Base-by-base conservation (phyloP, 1,139 yeast genomes). In the Kodamaea ohmeri region DNA sequence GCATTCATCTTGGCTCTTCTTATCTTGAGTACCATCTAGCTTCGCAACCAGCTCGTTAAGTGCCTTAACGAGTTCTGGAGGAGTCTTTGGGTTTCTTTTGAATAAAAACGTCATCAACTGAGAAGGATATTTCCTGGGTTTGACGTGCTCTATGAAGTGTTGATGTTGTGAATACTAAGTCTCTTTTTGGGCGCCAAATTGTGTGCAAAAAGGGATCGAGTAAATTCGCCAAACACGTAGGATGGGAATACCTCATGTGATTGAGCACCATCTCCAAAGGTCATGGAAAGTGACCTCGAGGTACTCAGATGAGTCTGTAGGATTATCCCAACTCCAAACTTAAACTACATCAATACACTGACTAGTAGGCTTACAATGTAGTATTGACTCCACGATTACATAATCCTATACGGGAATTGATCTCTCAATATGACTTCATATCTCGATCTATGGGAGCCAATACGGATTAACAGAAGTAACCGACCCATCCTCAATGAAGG, bases 1-100 rank as follows among this genome's bases (percentile, higher is more conserved):
- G 37, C 87, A 76, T 45, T 90, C 97, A 42, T 89, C 97, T 50
- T 83, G 88, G 29, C 73, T 71, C 60, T 77, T 65, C 56, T 78
- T 81, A 45, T 81, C 88, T 38, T 65, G 67, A 8, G 67, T 50
- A 6, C 60, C 43, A 46, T 84, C 94, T 27, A 85, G 68, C 54
- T 86, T 83, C 25, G 71, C 61, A 13, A 88, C 71, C 51, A 79
- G 87, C 38, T 92, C 97, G 48, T 77, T 78, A 45, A 89, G 70
- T 11, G 81, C 79, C 41, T 87, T 73, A 12, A 88, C 83, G 43
- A 89, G 73, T 54, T 92, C 98, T 25, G 76, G 78, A 1, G 97
- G 95, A 2, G 96, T 82, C 60, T 88, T 88, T n/a, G 95, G 96
- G 56, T 83, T 86, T 55, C 96, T 74, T 50, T 88, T 85, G 72